phyloP scores from a whole-genome alignment of 768 basidiomycete genomes.

The Russula dissimulans region DNA sequence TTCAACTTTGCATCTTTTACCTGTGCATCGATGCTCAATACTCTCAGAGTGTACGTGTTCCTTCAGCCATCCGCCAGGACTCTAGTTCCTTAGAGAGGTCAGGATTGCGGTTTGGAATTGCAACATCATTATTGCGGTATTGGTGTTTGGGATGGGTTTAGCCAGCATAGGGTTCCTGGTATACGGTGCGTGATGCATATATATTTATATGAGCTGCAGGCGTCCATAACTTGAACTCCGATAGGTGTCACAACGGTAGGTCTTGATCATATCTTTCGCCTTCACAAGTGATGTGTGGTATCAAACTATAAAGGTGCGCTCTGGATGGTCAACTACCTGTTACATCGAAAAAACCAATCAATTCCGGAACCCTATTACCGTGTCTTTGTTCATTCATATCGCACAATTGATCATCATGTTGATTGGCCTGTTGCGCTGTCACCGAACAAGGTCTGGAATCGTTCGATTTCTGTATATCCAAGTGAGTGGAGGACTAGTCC shows the following conservation, averaged over 20 bases:
- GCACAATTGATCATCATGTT: conserved; percentile 3
- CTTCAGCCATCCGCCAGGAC: background rate
- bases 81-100: background rate
- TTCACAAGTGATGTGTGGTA: background rate
- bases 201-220: too few relatives aligned
- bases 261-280: background rate
- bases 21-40: conserved; percentile 2
- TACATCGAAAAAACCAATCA: background rate
- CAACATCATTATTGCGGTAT: background rate
- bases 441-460: background rate
- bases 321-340: background rate
- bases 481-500: background rate
- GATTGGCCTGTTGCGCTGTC: background rate
- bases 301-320: background rate
- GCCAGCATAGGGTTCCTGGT: conserved; percentile 5
- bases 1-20: background rate
- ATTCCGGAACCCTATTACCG: background rate
- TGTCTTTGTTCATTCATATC: conserved; percentile 1
- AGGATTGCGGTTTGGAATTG: conserved; percentile 3
- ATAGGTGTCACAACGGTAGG: conserved; percentile 4
- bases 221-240: too few relatives aligned
- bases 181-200: background rate
- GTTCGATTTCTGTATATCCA: background rate
- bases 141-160: background rate
- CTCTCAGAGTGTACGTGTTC: conserved; percentile 2